These are phyloP conservation scores for Blastocystis hominis DNA, from an alignment of 352 stramenopile species.

Conservation along the genomic window DNA sequence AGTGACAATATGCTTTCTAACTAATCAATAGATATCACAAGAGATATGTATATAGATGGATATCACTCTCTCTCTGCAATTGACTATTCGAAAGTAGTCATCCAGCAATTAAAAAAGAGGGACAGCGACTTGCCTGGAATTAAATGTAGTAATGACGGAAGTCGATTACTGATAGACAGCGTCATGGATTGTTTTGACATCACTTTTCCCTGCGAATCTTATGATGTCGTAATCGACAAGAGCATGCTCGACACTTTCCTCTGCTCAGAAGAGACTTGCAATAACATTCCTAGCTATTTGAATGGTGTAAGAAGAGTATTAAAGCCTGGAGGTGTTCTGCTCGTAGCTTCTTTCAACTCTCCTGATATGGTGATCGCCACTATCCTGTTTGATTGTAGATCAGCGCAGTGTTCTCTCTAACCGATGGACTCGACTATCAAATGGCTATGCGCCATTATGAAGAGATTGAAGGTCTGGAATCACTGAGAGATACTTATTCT, in stretches of 20 bases:
- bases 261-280: constrained; percentile 6
- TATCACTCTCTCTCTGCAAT: constrained; percentile 21
- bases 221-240: constrained; percentile 38
- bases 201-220: neutral
- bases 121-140: neutral
- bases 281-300: constrained; percentile 36
- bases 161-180: neutral
- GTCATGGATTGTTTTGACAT: constrained; percentile 44
- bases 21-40: neutral
- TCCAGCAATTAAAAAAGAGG: neutral
- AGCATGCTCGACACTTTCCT: constrained; percentile 46
- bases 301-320: neutral
- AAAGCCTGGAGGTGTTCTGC: neutral
- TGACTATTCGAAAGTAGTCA: constrained; percentile 47
- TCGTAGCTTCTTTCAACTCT: constrained; percentile 20
- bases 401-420: neutral
- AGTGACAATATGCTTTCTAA: neutral
- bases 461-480: neutral
- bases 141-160: neutral
- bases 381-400: neutral
- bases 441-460: constrained; percentile 11
- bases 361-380: neutral
- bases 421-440: neutral
- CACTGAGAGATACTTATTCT: neutral
- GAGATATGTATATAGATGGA: constrained; percentile 33